A percentile compares a stretch with the other conserved stretches of the same genome.
Evolutionary conservation across 78 protist genomes (phyloP).

Genomic region (Dictyostelium brefeldianum): DNA sequence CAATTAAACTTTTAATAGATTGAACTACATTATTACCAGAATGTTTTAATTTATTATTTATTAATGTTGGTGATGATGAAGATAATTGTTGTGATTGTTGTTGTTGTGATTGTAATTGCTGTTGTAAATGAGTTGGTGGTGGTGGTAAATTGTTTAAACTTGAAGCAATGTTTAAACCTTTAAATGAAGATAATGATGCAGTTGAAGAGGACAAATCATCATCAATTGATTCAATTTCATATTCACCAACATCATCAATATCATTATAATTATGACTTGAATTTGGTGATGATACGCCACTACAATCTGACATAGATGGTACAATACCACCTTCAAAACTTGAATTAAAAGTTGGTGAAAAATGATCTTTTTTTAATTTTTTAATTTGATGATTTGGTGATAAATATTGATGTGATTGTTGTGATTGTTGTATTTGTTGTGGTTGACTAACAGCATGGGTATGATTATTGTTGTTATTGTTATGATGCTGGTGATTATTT

Average conservation of each 20-base stretch:
- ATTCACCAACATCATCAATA: neutral
- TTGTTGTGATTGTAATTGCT: neutral
- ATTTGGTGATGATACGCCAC: neutral
- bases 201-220: neutral
- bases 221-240: neutral
- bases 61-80: neutral
- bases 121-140: neutral
- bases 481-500: neutral
- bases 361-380: neutral
- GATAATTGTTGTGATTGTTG: neutral
- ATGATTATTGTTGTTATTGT: neutral
- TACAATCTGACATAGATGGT: neutral
- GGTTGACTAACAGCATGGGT: neutral
- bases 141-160: neutral
- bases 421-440: neutral
- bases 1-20: slow-evolving; percentile 41
- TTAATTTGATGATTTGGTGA: neutral
- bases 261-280: neutral
- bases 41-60: neutral
- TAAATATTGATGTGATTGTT: neutral
- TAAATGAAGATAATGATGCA: neutral
- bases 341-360: neutral
- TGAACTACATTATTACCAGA: neutral
- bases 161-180: neutral
- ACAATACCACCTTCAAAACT: neutral